Base-by-base conservation (phyloP, 305 asterid species). In the Plantago coronopus region DNA sequence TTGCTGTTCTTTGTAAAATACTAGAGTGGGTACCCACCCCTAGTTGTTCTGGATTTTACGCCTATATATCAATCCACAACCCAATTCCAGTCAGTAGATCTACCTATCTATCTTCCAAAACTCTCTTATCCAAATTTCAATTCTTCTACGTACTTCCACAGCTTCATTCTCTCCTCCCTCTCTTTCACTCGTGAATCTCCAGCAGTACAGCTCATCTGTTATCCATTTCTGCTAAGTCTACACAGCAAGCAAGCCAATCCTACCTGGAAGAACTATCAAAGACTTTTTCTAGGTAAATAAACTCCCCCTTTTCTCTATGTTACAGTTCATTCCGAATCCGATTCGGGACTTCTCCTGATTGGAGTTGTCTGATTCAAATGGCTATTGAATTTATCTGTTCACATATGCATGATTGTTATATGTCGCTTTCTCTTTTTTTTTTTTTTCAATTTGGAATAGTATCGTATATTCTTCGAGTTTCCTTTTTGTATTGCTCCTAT, bases 61-160 rank as follows among this genome's bases (percentile, higher is more conserved):
- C 21, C 50, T 59, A 44, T 59, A 59, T 59, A 59, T 59, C 50
- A 43, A 59, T 59, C 50, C 63, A 58, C 29, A 59, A n/a, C 51
- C 10, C 2, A 21, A 7, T 17, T 20, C 16, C 56, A 17, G 49
- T 59, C 40, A 17, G 40, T 38, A 57, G 45, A 34, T 38, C 47
- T 9, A 44, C 29, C 11, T 46, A n/a, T 14, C 17, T 18, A 14
- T 14, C 5, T 46, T 8, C 11, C 17, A n/a, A 13, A 16, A 9
- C 31, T 17, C 17, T n/a, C 17, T 31, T 31, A 34, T 34, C 40
- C 40, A 34, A 8, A n/a, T n/a, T 34, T 34, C 40, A 27, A 27
- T 27, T 12, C 21, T 15, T 43, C 8, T 58, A 12, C 31, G 49
- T 40, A 44, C 20, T 31, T 58, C 34, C 40, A 34, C 12, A 34